phyloP scores from a whole-genome alignment of 768 basidiomycete species.

The Tricholomella constricta region DNA sequence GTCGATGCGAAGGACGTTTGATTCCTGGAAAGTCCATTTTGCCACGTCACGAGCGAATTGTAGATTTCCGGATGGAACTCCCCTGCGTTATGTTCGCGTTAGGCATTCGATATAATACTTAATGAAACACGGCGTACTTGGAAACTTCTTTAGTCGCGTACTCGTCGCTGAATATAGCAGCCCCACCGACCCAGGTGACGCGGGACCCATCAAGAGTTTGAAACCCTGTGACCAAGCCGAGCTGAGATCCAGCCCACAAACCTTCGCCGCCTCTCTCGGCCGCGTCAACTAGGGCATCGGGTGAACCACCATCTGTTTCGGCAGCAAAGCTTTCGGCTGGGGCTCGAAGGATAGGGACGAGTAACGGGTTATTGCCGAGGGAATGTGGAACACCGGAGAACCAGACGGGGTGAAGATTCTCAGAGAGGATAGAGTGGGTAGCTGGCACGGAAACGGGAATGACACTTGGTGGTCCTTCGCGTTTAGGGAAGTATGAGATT shows the following conservation, averaged over 20 bases:
- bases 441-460: conserved; percentile 62
- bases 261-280: conserved; percentile 77
- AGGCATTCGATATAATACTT: background rate
- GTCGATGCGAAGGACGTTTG: conserved; percentile 77
- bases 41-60: conserved; percentile 75
- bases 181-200: conserved; percentile 79
- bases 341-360: conserved; percentile 81
- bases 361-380: conserved; percentile 70
- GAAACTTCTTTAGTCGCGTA: conserved; percentile 64
- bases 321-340: conserved; percentile 76
- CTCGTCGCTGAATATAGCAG: conserved; percentile 78
- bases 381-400: conserved; percentile 74
- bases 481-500: conserved; percentile 82
- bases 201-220: conserved; percentile 81
- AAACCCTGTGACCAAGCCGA: conserved; percentile 85
- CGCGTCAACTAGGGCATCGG: conserved; percentile 68
- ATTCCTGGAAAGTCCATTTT: conserved; percentile 91
- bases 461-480: conserved; percentile 61
- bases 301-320: conserved; percentile 63
- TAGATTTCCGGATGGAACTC: conserved; percentile 70
- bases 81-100: conserved; percentile 36
- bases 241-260: conserved; percentile 77
- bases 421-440: conserved; percentile 45
- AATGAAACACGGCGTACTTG: conserved; percentile 44
- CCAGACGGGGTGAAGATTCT: conserved; percentile 63